phyloP scores from a whole-genome alignment of 1,284 basidiomycete species.

The Melanopsichium pennsylvanicum region DNA sequence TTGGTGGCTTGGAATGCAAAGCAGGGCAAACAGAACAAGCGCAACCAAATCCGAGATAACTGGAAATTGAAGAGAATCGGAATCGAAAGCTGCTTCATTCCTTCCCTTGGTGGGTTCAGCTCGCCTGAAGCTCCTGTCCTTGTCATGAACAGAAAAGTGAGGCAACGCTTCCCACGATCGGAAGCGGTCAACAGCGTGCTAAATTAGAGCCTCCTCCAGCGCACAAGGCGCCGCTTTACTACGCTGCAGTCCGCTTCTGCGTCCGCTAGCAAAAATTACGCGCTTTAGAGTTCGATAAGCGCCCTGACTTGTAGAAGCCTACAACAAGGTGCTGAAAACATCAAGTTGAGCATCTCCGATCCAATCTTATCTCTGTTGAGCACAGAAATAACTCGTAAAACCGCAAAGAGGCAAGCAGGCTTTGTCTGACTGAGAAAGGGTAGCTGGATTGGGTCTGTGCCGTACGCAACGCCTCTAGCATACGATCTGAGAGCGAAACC shows the following conservation, averaged over 20 bases:
- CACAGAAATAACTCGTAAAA: too few relatives aligned
- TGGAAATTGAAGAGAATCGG: not conserved
- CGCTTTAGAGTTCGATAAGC: not conserved
- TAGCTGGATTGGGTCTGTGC: slow-evolving; percentile 9
- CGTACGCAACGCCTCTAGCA: slow-evolving; percentile 4
- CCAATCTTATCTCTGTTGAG: too few relatives aligned
- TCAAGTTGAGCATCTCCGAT: too few relatives aligned
- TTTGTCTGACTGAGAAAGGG: not conserved
- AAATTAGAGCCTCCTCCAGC: too few relatives aligned
- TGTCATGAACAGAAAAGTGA: slow-evolving; percentile 1
- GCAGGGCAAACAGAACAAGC: not conserved
- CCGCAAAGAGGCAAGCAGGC: not conserved
- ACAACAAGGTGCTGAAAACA: too few relatives aligned
- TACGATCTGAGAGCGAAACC: slow-evolving; percentile 3
- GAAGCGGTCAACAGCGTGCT: not conserved
- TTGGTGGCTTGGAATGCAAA: slow-evolving; percentile 6
- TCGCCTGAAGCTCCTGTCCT: not conserved
- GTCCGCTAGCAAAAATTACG: not conserved
- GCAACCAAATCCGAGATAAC: not conserved
- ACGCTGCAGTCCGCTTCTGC: not conserved
- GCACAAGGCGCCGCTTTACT: too few relatives aligned
- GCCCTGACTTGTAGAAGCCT: too few relatives aligned
- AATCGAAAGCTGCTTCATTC: too few relatives aligned
- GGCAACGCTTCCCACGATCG: slow-evolving; percentile 22
- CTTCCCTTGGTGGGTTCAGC: slow-evolving; percentile 1